A percentile compares a stretch with the other conserved stretches of the same genome.
Conservation (phyloP, 129 eudicot species). For the Ambrosia trifida region DNA sequence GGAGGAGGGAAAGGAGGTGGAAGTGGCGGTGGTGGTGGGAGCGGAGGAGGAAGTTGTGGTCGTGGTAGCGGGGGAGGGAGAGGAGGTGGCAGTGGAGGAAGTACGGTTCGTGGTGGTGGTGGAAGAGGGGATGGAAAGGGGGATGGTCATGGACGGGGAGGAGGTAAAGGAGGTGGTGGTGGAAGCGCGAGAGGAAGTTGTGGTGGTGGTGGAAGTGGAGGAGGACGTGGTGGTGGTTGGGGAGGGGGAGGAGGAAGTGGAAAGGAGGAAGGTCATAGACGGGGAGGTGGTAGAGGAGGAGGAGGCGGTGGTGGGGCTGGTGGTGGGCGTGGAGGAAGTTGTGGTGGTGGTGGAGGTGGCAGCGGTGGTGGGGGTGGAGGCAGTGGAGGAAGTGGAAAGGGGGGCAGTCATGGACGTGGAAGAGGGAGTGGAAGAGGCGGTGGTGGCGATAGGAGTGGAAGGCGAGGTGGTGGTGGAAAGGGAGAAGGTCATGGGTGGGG, state of each 20-base stretch:
- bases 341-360: not conserved
- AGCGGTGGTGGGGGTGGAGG: not conserved
- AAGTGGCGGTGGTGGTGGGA: not conserved
- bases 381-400: not conserved
- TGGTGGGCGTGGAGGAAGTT: not conserved
- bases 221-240: slow-evolving; percentile 7
- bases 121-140: not conserved
- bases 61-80: not conserved
- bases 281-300: not conserved
- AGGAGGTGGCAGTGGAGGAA: not conserved
- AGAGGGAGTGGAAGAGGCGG: slow-evolving; percentile 1
- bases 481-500: not conserved
- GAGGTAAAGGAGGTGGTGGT: not conserved
- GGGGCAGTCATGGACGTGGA: not conserved
- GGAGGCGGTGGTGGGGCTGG: not conserved
- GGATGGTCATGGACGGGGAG: not conserved
- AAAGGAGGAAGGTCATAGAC: not conserved
- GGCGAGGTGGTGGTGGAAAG: not conserved
- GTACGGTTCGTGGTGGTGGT: not conserved
- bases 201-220: not conserved
- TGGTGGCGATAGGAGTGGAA: not conserved
- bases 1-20: not conserved
- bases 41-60: not conserved
- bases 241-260: slow-evolving; percentile 15
- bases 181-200: not conserved